A percentile compares a stretch with the other conserved stretches of the same genome.
Conservation (phyloP, 768 basidiomycete species). For the Termitomyces sp. region DNA sequence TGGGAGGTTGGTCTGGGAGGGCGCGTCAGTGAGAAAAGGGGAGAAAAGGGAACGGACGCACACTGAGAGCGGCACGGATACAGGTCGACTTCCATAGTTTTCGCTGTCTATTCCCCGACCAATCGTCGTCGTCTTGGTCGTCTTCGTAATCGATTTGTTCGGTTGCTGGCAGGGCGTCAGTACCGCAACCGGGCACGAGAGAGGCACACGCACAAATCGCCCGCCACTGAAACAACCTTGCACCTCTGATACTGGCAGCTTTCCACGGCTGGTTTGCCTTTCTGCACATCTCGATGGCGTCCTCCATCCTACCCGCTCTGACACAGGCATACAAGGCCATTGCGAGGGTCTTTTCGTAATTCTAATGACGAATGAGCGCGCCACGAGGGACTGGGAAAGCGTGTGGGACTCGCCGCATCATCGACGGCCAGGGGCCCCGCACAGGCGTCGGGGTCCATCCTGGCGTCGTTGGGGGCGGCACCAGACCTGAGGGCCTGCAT, state of each 20-base stretch:
- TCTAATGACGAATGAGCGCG: conserved; percentile 32
- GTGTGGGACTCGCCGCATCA: conserved; percentile 61
- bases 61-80: conserved; percentile 70
- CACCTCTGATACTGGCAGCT: conserved; percentile 84
- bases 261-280: conserved; percentile 89
- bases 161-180: conserved; percentile 21
- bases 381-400: no score
- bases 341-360: conserved; percentile 72
- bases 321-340: conserved; percentile 79
- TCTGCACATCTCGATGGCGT: conserved; percentile 77
- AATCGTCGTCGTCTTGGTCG: conserved; percentile 38
- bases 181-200: background rate
- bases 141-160: conserved; percentile 25
- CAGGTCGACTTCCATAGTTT: conserved; percentile 88
- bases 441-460: conserved; percentile 80
- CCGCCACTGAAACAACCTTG: conserved; percentile 70
- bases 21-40: background rate
- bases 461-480: conserved; percentile 32
- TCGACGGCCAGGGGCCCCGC: conserved; percentile 55
- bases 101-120: conserved; percentile 73
- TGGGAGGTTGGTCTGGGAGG: conserved; percentile 42
- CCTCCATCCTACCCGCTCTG: conserved; percentile 78
- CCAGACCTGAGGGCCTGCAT: conserved; percentile 59
- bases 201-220: conserved; percentile 48
- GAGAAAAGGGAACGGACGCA: conserved; percentile 25